Conservation (phyloP, 2,329 filamentous ascomycete genomes). For the Trichoderma breve region DNA sequence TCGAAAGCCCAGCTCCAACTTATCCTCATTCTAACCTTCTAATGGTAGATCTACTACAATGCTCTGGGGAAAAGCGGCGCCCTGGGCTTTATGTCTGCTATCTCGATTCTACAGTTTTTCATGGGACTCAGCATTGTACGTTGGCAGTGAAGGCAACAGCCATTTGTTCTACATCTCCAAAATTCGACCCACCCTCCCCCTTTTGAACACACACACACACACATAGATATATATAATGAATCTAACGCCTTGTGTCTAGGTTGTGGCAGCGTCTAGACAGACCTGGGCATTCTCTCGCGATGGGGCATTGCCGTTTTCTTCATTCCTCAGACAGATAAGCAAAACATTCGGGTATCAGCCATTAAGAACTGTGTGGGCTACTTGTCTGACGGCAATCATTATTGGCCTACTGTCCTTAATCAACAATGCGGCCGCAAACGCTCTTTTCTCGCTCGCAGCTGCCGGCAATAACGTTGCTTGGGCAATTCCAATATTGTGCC, state of each 20-base stretch:
- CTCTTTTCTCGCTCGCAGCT: not conserved
- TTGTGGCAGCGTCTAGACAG: slow-evolving; percentile 6
- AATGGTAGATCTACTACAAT: slow-evolving; percentile 1
- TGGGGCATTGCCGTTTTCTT: not conserved
- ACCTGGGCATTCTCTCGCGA: slow-evolving; percentile 8
- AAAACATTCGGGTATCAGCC: not conserved
- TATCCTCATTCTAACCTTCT: not conserved
- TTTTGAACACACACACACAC: too few species aligned
- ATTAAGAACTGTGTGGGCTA: not conserved
- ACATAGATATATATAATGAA: not conserved
- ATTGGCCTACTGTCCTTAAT: not conserved
- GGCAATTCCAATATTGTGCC: not conserved
- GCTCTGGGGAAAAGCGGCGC: not conserved
- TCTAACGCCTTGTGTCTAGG: not conserved
- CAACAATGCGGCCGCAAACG: slow-evolving; percentile 5
- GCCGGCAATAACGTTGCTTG: slow-evolving; percentile 3
- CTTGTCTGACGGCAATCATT: not conserved
- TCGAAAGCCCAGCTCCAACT: not conserved
- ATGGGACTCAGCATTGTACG: slow-evolving; percentile 10
- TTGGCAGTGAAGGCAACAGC: too few species aligned
- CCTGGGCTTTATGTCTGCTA: slow-evolving; percentile 1
- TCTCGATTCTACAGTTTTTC: not conserved
- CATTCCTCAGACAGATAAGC: not conserved
- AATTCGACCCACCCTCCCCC: not conserved
- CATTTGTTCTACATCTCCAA: too few species aligned